Percentiles rank a stretch among this genome's conserved stretches.
These are phyloP conservation scores for Linum trigynum DNA, from an alignment of 345 rosid genomes.

Conservation along the genomic window DNA sequence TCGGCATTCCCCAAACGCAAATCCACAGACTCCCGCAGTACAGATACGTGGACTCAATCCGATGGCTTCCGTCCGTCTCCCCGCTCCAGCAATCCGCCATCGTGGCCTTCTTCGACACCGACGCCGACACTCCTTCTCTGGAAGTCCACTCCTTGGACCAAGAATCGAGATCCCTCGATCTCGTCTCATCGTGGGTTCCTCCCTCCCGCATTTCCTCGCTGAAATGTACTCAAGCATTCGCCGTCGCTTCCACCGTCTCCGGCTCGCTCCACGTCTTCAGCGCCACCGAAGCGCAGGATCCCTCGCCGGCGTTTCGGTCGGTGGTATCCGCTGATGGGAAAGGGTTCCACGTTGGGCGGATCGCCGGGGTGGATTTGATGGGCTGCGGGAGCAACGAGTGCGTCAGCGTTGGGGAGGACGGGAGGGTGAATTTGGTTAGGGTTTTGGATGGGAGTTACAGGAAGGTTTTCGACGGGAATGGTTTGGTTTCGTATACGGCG, in stretches of 20 bases:
- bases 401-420: constrained; percentile 51
- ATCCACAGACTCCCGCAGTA: constrained; percentile 33
- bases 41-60: constrained; percentile 53
- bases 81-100: constrained; percentile 51
- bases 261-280: constrained; percentile 56
- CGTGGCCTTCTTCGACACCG: constrained; percentile 46
- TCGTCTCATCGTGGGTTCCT: constrained; percentile 40
- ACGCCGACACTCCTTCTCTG: constrained; percentile 37
- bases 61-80: constrained; percentile 77
- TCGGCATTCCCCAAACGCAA: not conserved
- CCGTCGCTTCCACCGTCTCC: constrained; percentile 37
- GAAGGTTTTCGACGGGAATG: constrained; percentile 62
- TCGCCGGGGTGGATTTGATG: constrained; percentile 56
- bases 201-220: constrained; percentile 64
- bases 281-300: constrained; percentile 11
- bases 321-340: constrained; percentile 23
- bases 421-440: constrained; percentile 33
- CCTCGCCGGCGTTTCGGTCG: constrained; percentile 23
- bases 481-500: constrained; percentile 61
- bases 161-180: constrained; percentile 16
- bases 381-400: constrained; percentile 56
- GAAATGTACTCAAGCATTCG: constrained; percentile 26
- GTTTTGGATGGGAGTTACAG: constrained; percentile 28
- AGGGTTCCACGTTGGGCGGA: constrained; percentile 46
- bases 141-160: constrained; percentile 43